phyloP scores from a whole-genome alignment of 2,329 filamentous ascomycete species.

The Trichoderma afroharzianum region DNA sequence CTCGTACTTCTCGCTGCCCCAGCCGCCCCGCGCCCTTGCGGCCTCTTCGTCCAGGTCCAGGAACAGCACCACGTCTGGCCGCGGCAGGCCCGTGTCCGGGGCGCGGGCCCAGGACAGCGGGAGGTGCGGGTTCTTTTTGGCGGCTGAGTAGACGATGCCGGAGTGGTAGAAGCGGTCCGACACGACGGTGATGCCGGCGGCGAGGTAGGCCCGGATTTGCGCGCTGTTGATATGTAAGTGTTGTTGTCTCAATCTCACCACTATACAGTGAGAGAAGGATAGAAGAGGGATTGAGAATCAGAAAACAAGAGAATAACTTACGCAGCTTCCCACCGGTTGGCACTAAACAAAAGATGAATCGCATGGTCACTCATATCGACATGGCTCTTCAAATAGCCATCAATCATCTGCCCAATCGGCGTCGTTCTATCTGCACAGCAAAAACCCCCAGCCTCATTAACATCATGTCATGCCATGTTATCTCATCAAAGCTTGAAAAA shows the following conservation, averaged over 20 bases:
- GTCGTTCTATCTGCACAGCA: slow-evolving; percentile 66
- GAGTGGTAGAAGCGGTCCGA: slow-evolving; percentile 95
- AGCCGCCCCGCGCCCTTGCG: slow-evolving; percentile 76
- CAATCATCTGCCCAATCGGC: slow-evolving; percentile 82
- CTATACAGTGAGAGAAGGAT: background rate
- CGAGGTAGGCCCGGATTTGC: slow-evolving; percentile 52
- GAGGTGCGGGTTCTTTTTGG: slow-evolving; percentile 71
- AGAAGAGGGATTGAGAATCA: no score
- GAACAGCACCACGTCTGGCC: slow-evolving; percentile 84
- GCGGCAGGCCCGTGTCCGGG: slow-evolving; percentile 81
- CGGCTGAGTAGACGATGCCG: slow-evolving; percentile 87
- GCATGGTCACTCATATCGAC: slow-evolving; percentile 78
- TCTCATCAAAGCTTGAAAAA: background rate
- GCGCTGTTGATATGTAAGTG: slow-evolving; percentile 34
- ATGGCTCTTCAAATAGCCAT: slow-evolving; percentile 71
- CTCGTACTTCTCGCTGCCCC: slow-evolving; percentile 87
- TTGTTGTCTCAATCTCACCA: background rate
- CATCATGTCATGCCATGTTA: background rate
- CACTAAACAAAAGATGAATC: slow-evolving; percentile 85
- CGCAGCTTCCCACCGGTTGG: slow-evolving; percentile 81
- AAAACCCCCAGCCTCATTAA: background rate
- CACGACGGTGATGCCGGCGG: slow-evolving; percentile 68
- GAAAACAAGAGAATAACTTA: slow-evolving; percentile 33
- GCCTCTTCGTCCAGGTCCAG: slow-evolving; percentile 73
- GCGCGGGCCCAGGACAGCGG: slow-evolving; percentile 75